phyloP scores from a whole-genome alignment of 106 monocot species.

The Phalaenopsis equestris region DNA sequence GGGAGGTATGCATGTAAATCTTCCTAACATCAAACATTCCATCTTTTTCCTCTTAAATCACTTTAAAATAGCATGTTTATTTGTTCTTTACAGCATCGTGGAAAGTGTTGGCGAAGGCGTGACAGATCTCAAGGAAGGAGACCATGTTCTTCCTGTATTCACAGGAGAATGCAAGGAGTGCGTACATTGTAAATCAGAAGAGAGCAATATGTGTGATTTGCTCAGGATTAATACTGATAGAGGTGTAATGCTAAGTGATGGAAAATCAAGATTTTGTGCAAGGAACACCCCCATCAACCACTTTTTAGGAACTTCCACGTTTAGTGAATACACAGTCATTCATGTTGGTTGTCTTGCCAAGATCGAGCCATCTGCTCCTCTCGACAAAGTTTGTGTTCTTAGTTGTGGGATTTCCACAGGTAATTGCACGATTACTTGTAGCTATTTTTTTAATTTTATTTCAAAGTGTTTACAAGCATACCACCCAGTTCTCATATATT shows the following conservation, averaged over 20 bases:
- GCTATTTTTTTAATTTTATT: background rate
- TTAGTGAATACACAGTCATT: conserved; percentile 37
- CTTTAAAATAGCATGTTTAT: background rate
- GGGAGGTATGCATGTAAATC: too few species aligned
- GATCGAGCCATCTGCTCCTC: conserved; percentile 27
- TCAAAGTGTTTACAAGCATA: too few species aligned
- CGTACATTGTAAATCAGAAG: conserved; percentile 29
- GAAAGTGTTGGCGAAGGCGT: conserved; percentile 23
- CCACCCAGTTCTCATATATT: too few species aligned
- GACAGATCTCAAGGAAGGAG: conserved; percentile 12
- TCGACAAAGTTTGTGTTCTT: conserved; percentile 33
- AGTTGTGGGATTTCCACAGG: conserved; percentile 14
- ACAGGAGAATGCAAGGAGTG: conserved; percentile 34
- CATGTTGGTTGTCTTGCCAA: conserved; percentile 29
- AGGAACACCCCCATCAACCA: conserved; percentile 25
- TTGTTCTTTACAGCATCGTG: conserved; percentile 13
- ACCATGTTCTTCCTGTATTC: conserved; percentile 25
- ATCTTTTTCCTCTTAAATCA: background rate
- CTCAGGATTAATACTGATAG: conserved; percentile 26
- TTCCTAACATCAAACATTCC: background rate
- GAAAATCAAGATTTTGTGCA: conserved; percentile 18
- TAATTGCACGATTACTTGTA: background rate
- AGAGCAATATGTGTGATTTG: conserved; percentile 38
- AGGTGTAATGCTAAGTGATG: conserved; percentile 32
- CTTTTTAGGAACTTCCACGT: conserved; percentile 34